phyloP scores from a whole-genome alignment of 2,329 filamentous ascomycete genomes.

The Aspergillus chevalieri region DNA sequence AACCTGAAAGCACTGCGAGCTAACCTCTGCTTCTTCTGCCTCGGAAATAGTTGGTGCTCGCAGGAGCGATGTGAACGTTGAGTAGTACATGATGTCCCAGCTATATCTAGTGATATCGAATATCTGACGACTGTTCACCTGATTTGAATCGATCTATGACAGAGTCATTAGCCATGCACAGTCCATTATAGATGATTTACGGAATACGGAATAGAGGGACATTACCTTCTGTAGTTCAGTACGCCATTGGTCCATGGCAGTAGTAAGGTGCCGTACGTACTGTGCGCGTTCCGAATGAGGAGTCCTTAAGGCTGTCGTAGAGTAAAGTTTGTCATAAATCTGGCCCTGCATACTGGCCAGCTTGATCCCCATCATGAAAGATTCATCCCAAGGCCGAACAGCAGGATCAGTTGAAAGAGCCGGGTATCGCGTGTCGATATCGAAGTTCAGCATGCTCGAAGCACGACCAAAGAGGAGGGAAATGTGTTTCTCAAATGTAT shows the following conservation, averaged over 20 bases:
- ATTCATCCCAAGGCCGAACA: slow-evolving; percentile 10
- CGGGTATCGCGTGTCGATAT: slow-evolving; percentile 13
- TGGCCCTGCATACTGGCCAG: slow-evolving; percentile 9
- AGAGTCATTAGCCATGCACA: too few relatives aligned
- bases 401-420: slow-evolving; percentile 2
- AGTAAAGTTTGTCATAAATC: slow-evolving; percentile 10
- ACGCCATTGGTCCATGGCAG: slow-evolving; percentile 9
- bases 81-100: slow-evolving; percentile 18
- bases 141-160: slow-evolving; percentile 7
- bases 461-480: slow-evolving; percentile 14
- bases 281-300: slow-evolving; percentile 2
- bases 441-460: slow-evolving; percentile 14
- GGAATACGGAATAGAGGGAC: not conserved
- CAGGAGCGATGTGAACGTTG: slow-evolving; percentile 10
- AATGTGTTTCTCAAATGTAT: slow-evolving; percentile 13
- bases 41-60: slow-evolving; percentile 7
- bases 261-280: slow-evolving; percentile 5
- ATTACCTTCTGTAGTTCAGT: slow-evolving; percentile 2
- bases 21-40: slow-evolving; percentile 7
- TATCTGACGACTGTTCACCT: slow-evolving; percentile 7
- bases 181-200: not conserved
- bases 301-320: slow-evolving; percentile 6
- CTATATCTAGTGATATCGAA: slow-evolving; percentile 9
- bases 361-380: slow-evolving; percentile 7
- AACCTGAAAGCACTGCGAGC: slow-evolving; percentile 11